Conservation (phyloP, 75 land plant genomes). For the Pinus albicaulis region DNA sequence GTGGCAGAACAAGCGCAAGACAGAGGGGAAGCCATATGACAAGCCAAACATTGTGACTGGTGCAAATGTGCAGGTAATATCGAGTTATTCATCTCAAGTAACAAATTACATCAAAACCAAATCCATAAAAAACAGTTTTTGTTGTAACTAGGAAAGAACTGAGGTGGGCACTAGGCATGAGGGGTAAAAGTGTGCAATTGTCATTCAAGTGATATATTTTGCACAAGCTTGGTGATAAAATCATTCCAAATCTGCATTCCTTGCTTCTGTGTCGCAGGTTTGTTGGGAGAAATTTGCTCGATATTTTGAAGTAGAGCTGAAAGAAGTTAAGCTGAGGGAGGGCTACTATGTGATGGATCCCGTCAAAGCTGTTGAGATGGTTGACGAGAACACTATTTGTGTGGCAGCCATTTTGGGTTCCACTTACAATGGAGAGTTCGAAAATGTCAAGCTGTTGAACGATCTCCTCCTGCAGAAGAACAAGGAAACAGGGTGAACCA, state of each 20-base stretch:
- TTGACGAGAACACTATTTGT: slow-evolving; percentile 49
- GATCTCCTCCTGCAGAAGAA: slow-evolving; percentile 29
- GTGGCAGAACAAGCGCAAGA: slow-evolving; percentile 61
- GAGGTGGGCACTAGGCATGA: too few relatives aligned
- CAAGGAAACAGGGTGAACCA: slow-evolving; percentile 47
- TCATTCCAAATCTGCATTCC: background rate
- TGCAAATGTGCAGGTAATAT: slow-evolving; percentile 53
- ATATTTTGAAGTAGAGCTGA: slow-evolving; percentile 47
- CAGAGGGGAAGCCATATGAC: slow-evolving; percentile 50
- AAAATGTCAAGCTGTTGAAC: slow-evolving; percentile 40
- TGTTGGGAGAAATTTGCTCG: slow-evolving; percentile 47
- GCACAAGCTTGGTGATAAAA: too few relatives aligned
- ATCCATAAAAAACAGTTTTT: too few relatives aligned
- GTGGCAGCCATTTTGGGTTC: slow-evolving; percentile 47
- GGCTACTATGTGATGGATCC: slow-evolving; percentile 49
- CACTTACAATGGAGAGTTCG: slow-evolving; percentile 50
- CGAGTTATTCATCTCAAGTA: too few relatives aligned
- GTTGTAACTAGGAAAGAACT: too few relatives aligned
- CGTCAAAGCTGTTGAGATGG: slow-evolving; percentile 32
- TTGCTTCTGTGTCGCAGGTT: slow-evolving; percentile 17
- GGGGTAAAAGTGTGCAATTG: too few relatives aligned
- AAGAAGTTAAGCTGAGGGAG: slow-evolving; percentile 22
- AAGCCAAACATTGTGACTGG: slow-evolving; percentile 68
- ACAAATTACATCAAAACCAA: too few relatives aligned
- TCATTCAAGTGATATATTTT: too few relatives aligned